Percentiles rank a stretch among this genome's conserved stretches.
phyloP scores from a whole-genome alignment of 345 rosid species.

The Hypericum androsaemum region DNA sequence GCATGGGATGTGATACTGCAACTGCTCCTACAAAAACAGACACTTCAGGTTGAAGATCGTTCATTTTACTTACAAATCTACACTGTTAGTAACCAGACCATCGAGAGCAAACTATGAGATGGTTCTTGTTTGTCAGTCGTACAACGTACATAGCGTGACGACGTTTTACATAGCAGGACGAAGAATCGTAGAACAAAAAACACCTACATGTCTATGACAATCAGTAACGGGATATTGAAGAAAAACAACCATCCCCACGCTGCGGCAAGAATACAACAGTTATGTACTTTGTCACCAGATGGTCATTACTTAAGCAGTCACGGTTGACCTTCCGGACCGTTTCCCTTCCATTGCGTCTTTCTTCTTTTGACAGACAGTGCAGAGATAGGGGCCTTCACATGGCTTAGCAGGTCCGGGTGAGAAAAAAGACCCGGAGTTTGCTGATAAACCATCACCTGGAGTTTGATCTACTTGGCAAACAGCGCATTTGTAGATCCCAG shows the following conservation, averaged over 20 bases:
- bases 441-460: constrained; percentile 44
- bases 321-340: constrained; percentile 49
- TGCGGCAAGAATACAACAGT: constrained; percentile 18
- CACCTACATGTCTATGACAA: constrained; percentile 31
- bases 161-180: constrained; percentile 25
- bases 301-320: constrained; percentile 28
- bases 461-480: constrained; percentile 90
- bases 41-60: too few relatives aligned
- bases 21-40: too few relatives aligned
- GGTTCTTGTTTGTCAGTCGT: constrained; percentile 29
- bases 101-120: constrained; percentile 1
- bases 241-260: constrained; percentile 43
- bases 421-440: constrained; percentile 52
- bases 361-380: constrained; percentile 71
- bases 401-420: constrained; percentile 58
- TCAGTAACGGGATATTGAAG: constrained; percentile 19
- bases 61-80: too few relatives aligned
- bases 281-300: constrained; percentile 39
- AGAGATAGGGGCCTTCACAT: constrained; percentile 93
- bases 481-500: constrained; percentile 80
- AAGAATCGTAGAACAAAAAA: constrained; percentile 20
- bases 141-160: constrained; percentile 32
- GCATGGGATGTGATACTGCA: too few relatives aligned
- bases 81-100: too few relatives aligned
- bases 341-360: constrained; percentile 99